Percentiles rank a stretch among this genome's conserved stretches.
These are phyloP conservation scores for Termitomyces sp. DNA, from an alignment of 1,284 basidiomycete species.

Conservation along the genomic window DNA sequence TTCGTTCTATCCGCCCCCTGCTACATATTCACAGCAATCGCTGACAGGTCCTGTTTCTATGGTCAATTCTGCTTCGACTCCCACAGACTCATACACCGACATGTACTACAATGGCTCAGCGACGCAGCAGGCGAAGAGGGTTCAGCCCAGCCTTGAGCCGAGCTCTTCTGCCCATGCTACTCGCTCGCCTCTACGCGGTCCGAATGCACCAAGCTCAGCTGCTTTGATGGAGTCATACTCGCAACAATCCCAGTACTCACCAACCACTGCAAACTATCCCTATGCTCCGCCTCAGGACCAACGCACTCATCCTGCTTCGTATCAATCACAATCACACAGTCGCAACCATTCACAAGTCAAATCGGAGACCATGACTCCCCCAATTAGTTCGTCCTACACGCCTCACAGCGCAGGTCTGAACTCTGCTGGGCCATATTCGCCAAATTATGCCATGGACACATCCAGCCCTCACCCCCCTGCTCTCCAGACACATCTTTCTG, in stretches of 20 bases:
- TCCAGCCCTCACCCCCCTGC: conserved; percentile 53
- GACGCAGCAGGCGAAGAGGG: conserved; percentile 47
- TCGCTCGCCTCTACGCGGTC: conserved; percentile 58
- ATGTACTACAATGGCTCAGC: conserved; percentile 56
- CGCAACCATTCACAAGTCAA: conserved; percentile 58
- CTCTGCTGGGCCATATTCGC: conserved; percentile 22
- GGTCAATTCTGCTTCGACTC: conserved; percentile 26
- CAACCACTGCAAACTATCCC: conserved; percentile 46
- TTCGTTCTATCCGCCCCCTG: conserved; percentile 56
- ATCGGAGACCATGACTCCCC: conserved; percentile 47
- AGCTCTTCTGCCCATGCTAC: conserved; percentile 41
- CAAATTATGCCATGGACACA: conserved; percentile 51
- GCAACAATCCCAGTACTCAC: conserved; percentile 62
- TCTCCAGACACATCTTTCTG: conserved; percentile 38
- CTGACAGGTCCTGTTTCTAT: conserved; percentile 33
- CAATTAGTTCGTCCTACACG: conserved; percentile 48
- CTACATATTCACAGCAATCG: conserved; percentile 50
- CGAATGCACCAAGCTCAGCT: conserved; percentile 38
- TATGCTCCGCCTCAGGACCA: conserved; percentile 50
- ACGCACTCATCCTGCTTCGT: conserved; percentile 35
- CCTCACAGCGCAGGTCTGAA: conserved; percentile 37
- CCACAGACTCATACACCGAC: conserved; percentile 51
- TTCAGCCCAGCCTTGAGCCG: conserved; percentile 49
- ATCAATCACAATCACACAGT: conserved; percentile 53
- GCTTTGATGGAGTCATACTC: conserved; percentile 62